A percentile compares a stretch with the other conserved stretches of the same genome.
These are phyloP conservation scores for Parafenestella ontariensis DNA, from an alignment of 2,329 filamentous ascomycete genomes.

Conservation along the genomic window DNA sequence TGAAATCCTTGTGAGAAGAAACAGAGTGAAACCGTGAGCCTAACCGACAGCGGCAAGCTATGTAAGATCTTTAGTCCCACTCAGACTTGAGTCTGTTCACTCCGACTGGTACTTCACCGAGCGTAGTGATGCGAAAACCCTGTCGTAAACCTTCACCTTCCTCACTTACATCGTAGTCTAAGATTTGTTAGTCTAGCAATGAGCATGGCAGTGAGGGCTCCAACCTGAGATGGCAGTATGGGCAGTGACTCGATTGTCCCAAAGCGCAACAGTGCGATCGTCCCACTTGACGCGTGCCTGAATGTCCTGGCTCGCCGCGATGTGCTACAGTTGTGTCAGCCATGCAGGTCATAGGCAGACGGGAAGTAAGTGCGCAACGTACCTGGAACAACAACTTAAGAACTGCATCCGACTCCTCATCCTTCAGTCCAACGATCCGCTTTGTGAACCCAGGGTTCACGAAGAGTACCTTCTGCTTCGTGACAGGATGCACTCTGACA, in stretches of 20 bases:
- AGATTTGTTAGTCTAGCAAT: slow-evolving; percentile 45
- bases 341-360: slow-evolving; percentile 20
- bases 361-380: neutral
- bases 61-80: slow-evolving; percentile 14
- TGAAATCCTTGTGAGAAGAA: too few relatives aligned
- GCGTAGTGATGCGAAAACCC: slow-evolving; percentile 33
- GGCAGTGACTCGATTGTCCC: slow-evolving; percentile 80
- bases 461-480: slow-evolving; percentile 80
- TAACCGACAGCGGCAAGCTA: neutral
- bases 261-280: slow-evolving; percentile 76
- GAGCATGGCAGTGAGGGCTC: neutral
- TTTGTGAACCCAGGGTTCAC: slow-evolving; percentile 85
- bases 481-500: slow-evolving; percentile 76
- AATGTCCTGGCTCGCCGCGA: slow-evolving; percentile 72
- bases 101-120: slow-evolving; percentile 28
- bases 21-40: too few relatives aligned
- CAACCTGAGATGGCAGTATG: slow-evolving; percentile 73
- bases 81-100: slow-evolving; percentile 27
- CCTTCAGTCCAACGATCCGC: slow-evolving; percentile 79
- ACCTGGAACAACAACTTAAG: slow-evolving; percentile 73
- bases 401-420: slow-evolving; percentile 76
- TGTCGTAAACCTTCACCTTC: slow-evolving; percentile 32
- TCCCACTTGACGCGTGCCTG: slow-evolving; percentile 78
- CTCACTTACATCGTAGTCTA: slow-evolving; percentile 63
- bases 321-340: slow-evolving; percentile 60